Evolutionary conservation across 768 basidiomycete species (phyloP).

Genomic region (Megacollybia marginata): DNA sequence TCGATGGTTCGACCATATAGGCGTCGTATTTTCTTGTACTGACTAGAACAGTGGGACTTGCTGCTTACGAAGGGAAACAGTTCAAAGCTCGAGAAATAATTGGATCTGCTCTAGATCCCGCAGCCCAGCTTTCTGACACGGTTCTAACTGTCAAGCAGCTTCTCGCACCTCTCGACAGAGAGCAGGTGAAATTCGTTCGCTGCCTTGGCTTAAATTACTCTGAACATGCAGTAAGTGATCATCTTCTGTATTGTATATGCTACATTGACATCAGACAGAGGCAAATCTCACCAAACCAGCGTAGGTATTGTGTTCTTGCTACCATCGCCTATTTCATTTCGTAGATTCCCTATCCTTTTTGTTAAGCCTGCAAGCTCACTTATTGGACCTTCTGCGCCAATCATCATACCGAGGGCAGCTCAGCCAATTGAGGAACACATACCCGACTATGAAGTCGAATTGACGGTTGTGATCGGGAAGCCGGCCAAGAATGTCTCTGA

Average conservation of each 20-base stretch:
- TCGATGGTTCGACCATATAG: conserved; percentile 42
- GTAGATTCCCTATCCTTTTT: conserved; percentile 67
- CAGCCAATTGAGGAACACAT: conserved; percentile 66
- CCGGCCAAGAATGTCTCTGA: conserved; percentile 73
- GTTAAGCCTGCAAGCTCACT: conserved; percentile 61
- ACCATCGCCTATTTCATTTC: neutral
- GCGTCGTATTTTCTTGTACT: neutral
- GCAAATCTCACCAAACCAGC: conserved; percentile 54
- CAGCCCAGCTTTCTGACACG: conserved; percentile 53
- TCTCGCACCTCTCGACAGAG: conserved; percentile 58
- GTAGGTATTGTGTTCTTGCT: conserved; percentile 28
- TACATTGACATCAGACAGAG: conserved; percentile 44
- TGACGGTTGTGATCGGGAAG: conserved; percentile 80
- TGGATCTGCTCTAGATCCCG: conserved; percentile 62
- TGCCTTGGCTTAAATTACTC: conserved; percentile 79
- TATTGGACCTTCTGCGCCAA: conserved; percentile 61
- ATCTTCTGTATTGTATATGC: neutral
- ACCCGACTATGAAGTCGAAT: conserved; percentile 79
- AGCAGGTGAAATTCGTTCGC: conserved; percentile 62
- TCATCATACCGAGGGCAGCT: conserved; percentile 58
- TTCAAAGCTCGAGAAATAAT: conserved; percentile 69
- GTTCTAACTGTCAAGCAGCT: conserved; percentile 66
- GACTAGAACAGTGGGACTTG: conserved; percentile 45
- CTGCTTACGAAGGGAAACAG: conserved; percentile 39
- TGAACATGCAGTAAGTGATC: conserved; percentile 62